These are phyloP conservation scores for Hyphodiscus sp. DNA, from an alignment of 2,329 filamentous ascomycete genomes.

Conservation along the genomic window DNA sequence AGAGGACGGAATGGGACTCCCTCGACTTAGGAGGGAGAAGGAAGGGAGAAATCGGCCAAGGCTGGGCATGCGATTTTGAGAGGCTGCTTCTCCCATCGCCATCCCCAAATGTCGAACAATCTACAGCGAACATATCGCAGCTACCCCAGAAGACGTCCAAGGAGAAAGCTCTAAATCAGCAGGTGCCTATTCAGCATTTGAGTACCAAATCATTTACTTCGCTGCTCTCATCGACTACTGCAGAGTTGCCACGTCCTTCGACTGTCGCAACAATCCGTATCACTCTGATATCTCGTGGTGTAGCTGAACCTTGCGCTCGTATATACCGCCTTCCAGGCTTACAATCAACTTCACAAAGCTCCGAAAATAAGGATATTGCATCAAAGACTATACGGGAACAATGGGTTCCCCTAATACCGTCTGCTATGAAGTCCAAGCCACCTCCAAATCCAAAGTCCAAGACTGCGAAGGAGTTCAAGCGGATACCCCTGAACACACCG, in stretches of 20 bases:
- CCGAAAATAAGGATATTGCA: conserved; percentile 27
- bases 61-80: conserved; percentile 81
- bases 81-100: conserved; percentile 18
- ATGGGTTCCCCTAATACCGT: conserved; percentile 60
- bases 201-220: conserved; percentile 14
- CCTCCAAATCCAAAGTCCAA: conserved; percentile 19
- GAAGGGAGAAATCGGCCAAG: conserved; percentile 76
- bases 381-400: conserved; percentile 48
- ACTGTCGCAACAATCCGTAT: conserved; percentile 58
- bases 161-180: not conserved
- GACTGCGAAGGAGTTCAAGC: conserved; percentile 8
- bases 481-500: conserved; percentile 26
- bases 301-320: conserved; percentile 64
- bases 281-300: conserved; percentile 61
- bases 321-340: conserved; percentile 70
- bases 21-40: conserved; percentile 66
- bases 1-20: conserved; percentile 67
- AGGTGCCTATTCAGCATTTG: conserved; percentile 15
- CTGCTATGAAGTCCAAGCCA: conserved; percentile 18
- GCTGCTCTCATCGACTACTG: conserved; percentile 19
- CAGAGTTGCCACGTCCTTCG: conserved; percentile 29
- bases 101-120: not conserved
- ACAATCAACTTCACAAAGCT: not conserved
- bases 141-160: conserved; percentile 1
- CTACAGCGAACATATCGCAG: conserved; percentile 5